Evolutionary conservation across 2,329 filamentous ascomycete species (phyloP), one percentile per base, ranked within the genome.

Genomic region (Dactylellina leptospora): DNA sequence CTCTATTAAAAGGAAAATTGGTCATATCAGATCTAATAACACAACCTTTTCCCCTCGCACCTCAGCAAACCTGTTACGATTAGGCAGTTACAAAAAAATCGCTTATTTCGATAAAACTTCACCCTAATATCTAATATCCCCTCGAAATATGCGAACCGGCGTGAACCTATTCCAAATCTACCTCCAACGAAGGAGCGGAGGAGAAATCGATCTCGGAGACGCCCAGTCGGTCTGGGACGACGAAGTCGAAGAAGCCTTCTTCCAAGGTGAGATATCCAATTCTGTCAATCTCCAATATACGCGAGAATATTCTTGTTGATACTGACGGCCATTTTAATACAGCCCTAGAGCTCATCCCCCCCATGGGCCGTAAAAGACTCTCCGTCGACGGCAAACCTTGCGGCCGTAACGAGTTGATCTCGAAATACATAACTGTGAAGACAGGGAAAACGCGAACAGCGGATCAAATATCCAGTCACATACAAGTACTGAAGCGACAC

Each of bases 381-480:
- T 86, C 84, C 69, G 87, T 87, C 80, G 83, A 84, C 72, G 84
- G 85, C 27, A 85, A 86, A 77, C 84, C 85, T 33, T 85, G 87
- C 75, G 87, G 87, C 3, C 85, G 87, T 50, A 90, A 90, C 79
- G 88, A 89, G 84, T 82, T 90, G 63, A 88, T 90, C 76, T 85
- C 84, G 76, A 86, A 88, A 78, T 89, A 89, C 79, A 83, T 89
- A 42, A 89, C 83, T 56, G 70, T 74, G 51, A 71, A 71, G 23
- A 76, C 74, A 28, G 75, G 78, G 11, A 80, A 82, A 76, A 77
- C 76, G 72, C 77, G 82, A 73, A 75, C 81, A 27, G 74, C 86
- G 60, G 89, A 90, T 78, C 87, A 88, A 76, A 86, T 89, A 2
- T 89, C 87, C 1, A 89, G 87, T 77, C 87, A 90, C 76, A 89